These are phyloP conservation scores for Exophiala lecanii-corni DNA, from an alignment of 2,329 filamentous ascomycete genomes.

Conservation along the genomic window DNA sequence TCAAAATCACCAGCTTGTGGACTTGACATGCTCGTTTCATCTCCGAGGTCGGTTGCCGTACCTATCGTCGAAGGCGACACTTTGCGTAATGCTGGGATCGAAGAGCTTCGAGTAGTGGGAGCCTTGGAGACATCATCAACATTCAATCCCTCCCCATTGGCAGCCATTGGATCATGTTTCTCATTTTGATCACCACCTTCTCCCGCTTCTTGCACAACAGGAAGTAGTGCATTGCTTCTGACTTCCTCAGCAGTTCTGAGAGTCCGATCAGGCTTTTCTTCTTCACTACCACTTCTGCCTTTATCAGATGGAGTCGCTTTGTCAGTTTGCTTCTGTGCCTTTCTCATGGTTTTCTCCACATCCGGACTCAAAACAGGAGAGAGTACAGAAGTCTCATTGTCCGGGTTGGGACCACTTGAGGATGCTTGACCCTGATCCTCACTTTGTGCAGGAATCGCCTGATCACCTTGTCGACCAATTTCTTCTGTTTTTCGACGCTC, in stretches of 20 bases:
- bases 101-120: constrained; percentile 2
- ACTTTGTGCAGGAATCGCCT: constrained; percentile 17
- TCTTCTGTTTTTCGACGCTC: constrained; percentile 45
- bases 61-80: constrained; percentile 19
- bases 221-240: constrained; percentile 56
- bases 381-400: constrained; percentile 16
- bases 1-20: constrained; percentile 10
- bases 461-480: constrained; percentile 11
- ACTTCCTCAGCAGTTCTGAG: constrained; percentile 56
- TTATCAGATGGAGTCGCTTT: constrained; percentile 48
- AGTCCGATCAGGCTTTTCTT: constrained; percentile 59
- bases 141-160: constrained; percentile 8
- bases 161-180: constrained; percentile 18
- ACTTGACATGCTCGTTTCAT: constrained; percentile 16
- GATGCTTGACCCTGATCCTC: constrained; percentile 29
- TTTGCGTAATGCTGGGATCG: constrained; percentile 15
- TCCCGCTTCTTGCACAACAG: constrained; percentile 84
- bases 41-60: constrained; percentile 15
- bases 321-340: constrained; percentile 58
- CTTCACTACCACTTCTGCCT: constrained; percentile 44
- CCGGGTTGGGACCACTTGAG: constrained; percentile 27
- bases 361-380: constrained; percentile 31
- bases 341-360: constrained; percentile 53
- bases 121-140: constrained; percentile 2
- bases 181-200: constrained; percentile 59